phyloP scores from a whole-genome alignment of 2,329 filamentous ascomycete genomes.

The Diaporthe aspalathi region DNA sequence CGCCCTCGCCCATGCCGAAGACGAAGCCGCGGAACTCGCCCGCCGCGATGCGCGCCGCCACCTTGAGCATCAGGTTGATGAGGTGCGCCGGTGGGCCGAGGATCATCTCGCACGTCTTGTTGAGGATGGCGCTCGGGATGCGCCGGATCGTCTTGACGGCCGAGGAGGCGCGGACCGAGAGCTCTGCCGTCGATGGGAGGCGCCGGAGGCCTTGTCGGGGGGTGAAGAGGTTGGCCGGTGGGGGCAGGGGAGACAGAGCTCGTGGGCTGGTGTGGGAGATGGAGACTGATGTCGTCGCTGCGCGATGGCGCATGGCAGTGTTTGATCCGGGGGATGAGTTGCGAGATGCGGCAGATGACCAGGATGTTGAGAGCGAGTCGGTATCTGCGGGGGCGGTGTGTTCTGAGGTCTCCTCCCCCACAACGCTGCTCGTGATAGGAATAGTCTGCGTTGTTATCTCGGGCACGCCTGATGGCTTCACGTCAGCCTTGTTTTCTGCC shows the following conservation, averaged over 20 bases:
- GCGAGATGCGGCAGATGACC: slow-evolving; percentile 38
- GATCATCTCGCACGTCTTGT: slow-evolving; percentile 81
- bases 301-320: slow-evolving; percentile 60
- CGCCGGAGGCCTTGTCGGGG: slow-evolving; percentile 50
- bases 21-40: slow-evolving; percentile 72
- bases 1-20: slow-evolving; percentile 64
- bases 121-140: slow-evolving; percentile 74
- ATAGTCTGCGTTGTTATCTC: not conserved
- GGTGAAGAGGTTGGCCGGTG: slow-evolving; percentile 73
- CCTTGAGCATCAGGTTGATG: slow-evolving; percentile 81
- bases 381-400: slow-evolving; percentile 36
- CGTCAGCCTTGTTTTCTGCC: not conserved
- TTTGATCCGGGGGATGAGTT: slow-evolving; percentile 24
- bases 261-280: slow-evolving; percentile 58
- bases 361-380: slow-evolving; percentile 44
- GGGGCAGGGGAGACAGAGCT: slow-evolving; percentile 74
- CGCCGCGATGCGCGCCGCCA: slow-evolving; percentile 79
- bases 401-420: not conserved
- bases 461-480: not conserved
- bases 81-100: slow-evolving; percentile 84
- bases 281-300: slow-evolving; percentile 62
- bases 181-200: slow-evolving; percentile 31
- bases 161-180: slow-evolving; percentile 46
- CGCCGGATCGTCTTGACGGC: slow-evolving; percentile 60
- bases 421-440: not conserved